Percentiles rank a stretch among this genome's conserved stretches.
Conservation (phyloP, 2,329 filamentous ascomycete species). For the Ilyonectria robusta region DNA sequence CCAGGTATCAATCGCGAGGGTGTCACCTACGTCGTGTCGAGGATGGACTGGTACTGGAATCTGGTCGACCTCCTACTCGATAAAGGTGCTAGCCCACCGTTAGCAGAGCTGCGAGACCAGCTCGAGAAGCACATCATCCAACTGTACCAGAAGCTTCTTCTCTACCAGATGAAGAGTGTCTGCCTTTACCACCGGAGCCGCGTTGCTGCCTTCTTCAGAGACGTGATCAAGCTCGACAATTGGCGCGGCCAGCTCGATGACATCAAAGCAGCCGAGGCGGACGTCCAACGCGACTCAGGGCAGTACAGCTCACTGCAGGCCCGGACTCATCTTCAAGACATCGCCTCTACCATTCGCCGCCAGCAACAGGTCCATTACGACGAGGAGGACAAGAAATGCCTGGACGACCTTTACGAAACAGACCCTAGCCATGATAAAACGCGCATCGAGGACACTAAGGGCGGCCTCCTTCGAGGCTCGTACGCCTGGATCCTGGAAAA, state of each 20-base stretch:
- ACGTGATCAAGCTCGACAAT: slow-evolving; percentile 51
- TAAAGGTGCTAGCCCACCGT: slow-evolving; percentile 32
- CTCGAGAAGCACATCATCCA: slow-evolving; percentile 50
- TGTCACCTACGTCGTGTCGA: too few relatives aligned
- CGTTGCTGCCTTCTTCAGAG: slow-evolving; percentile 46
- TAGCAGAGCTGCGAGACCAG: slow-evolving; percentile 31
- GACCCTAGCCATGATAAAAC: background rate
- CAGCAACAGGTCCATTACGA: slow-evolving; percentile 16
- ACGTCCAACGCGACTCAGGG: slow-evolving; percentile 18
- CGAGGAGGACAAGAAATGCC: slow-evolving; percentile 19
- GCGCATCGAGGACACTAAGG: background rate
- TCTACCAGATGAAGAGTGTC: slow-evolving; percentile 59
- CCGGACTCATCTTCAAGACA: slow-evolving; percentile 14
- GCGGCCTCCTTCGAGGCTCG: background rate
- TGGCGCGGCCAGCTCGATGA: slow-evolving; percentile 50
- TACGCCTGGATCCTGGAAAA: background rate
- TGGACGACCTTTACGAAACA: background rate
- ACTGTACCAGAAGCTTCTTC: slow-evolving; percentile 58
- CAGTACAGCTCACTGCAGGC: slow-evolving; percentile 33
- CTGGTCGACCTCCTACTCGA: slow-evolving; percentile 49
- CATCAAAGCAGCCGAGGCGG: slow-evolving; percentile 48
- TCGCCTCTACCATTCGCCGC: slow-evolving; percentile 1
- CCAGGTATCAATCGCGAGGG: slow-evolving; percentile 49
- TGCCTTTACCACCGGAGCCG: slow-evolving; percentile 53
- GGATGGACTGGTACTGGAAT: slow-evolving; percentile 57